A percentile compares a stretch with the other conserved stretches of the same genome.
phyloP scores from a whole-genome alignment of 441 rosid genomes.

The Biscutella auriculata region DNA sequence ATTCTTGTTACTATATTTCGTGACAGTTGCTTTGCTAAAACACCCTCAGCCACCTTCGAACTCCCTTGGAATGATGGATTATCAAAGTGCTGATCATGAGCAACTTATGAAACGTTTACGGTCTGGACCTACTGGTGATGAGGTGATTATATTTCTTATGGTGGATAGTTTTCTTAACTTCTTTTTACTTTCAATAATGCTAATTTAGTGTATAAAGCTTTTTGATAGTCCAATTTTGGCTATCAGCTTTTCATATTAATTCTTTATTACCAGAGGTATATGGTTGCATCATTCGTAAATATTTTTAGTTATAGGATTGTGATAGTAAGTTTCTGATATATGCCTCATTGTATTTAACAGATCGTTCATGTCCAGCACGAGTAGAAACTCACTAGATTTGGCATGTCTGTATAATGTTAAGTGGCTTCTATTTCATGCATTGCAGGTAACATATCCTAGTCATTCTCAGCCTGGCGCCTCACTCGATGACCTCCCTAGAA shows the following conservation, averaged over 20 bases:
- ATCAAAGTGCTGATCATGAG: conserved; percentile 5
- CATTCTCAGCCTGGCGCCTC: conserved; percentile 33
- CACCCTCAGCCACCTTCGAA: conserved; percentile 1
- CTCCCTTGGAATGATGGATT: conserved; percentile 7
- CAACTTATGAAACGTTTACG: not conserved
- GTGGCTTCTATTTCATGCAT: conserved; percentile 15
- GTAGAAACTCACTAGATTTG: not conserved
- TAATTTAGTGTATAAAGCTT: not conserved
- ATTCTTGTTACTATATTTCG: not conserved
- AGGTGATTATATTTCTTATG: not conserved
- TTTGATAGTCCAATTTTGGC: not conserved
- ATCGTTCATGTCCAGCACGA: not conserved
- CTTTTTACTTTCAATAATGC: not conserved
- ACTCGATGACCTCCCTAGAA: conserved; percentile 48
- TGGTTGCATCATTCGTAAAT: not conserved
- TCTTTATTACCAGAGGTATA: not conserved
- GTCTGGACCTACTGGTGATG: conserved; percentile 8
- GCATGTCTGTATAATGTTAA: not conserved
- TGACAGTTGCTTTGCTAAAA: conserved; percentile 16
- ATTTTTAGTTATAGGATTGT: too few relatives aligned
- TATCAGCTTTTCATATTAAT: not conserved
- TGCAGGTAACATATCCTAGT: conserved; percentile 30
- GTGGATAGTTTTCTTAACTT: too few relatives aligned
- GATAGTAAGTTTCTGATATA: too few relatives aligned
- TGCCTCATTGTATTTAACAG: not conserved